phyloP scores from a whole-genome alignment of 2,329 filamentous ascomycete species.

The Pseudocercospora cruenta region DNA sequence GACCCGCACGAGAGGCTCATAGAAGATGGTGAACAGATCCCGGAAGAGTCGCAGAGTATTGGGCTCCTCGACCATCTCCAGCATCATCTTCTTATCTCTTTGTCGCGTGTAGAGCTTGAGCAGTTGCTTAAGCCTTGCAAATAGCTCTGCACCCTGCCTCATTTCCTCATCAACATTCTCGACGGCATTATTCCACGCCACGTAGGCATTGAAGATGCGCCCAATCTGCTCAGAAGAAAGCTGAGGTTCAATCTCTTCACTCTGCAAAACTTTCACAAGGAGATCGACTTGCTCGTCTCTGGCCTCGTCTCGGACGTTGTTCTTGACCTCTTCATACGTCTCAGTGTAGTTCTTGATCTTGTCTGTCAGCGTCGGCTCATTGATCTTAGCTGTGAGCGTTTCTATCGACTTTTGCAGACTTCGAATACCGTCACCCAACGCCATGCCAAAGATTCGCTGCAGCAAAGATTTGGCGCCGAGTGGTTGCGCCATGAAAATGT shows the following conservation, averaged over 20 bases:
- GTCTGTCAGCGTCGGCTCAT: conserved; percentile 74
- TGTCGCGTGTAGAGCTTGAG: conserved; percentile 89
- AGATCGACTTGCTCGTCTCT: conserved; percentile 75
- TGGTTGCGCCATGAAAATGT: conserved; percentile 93
- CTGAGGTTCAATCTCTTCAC: conserved; percentile 73
- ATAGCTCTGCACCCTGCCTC: conserved; percentile 85
- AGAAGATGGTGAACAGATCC: conserved; percentile 97
- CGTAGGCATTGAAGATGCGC: conserved; percentile 89
- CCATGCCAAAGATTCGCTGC: conserved; percentile 91
- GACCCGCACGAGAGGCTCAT: conserved; percentile 92
- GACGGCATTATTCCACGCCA: conserved; percentile 92
- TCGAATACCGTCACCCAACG: conserved; percentile 85
- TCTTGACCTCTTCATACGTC: conserved; percentile 74
- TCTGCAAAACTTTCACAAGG: conserved; percentile 80
- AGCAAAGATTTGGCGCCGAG: conserved; percentile 88
- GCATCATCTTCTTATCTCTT: conserved; percentile 96
- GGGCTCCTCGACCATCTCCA: conserved; percentile 90
- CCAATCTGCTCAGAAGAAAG: conserved; percentile 76
- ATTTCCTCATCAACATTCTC: conserved; percentile 89
- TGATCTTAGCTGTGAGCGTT: conserved; percentile 73
- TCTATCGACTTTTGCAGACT: conserved; percentile 87
- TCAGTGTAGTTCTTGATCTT: conserved; percentile 83
- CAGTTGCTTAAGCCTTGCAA: conserved; percentile 92
- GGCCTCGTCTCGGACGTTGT: conserved; percentile 73
- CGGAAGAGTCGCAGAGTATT: conserved; percentile 96